These are phyloP conservation scores for Cladosporium sp. DNA, from an alignment of 2,329 filamentous ascomycete species.

Conservation along the genomic window DNA sequence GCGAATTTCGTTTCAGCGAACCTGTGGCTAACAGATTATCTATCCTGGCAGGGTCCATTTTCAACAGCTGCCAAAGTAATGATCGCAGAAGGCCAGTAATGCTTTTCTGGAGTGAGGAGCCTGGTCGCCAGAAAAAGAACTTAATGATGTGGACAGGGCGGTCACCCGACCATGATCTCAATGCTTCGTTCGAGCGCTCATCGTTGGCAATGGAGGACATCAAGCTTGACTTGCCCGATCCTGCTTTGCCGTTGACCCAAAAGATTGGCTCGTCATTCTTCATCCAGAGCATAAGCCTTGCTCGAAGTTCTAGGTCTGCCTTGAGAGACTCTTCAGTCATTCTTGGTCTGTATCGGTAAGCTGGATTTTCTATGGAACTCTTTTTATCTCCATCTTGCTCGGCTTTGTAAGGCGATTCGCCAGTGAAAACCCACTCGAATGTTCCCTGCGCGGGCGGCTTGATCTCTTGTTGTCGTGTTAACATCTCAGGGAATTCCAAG, in stretches of 20 bases:
- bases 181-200: not conserved
- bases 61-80: not conserved
- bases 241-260: conserved; percentile 3
- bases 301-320: too few species aligned
- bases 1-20: not conserved
- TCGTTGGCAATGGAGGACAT: not conserved
- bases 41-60: not conserved
- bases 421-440: not conserved
- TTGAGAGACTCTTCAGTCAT: too few species aligned
- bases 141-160: not conserved
- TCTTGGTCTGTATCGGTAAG: too few species aligned
- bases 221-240: conserved; percentile 3
- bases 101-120: not conserved
- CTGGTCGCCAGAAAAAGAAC: conserved; percentile 3
- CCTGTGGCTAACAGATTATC: not conserved
- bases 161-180: not conserved
- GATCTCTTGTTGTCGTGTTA: not conserved
- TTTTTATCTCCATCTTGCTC: too few species aligned
- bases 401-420: not conserved
- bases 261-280: not conserved
- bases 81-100: not conserved
- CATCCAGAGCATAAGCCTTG: too few species aligned
- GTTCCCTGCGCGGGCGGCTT: not conserved
- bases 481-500: not conserved
- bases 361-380: too few species aligned